Percentiles rank a stretch among this genome's conserved stretches.
phyloP scores from a whole-genome alignment of 2,329 filamentous ascomycete species.

The Aspergillus ochraceus region DNA sequence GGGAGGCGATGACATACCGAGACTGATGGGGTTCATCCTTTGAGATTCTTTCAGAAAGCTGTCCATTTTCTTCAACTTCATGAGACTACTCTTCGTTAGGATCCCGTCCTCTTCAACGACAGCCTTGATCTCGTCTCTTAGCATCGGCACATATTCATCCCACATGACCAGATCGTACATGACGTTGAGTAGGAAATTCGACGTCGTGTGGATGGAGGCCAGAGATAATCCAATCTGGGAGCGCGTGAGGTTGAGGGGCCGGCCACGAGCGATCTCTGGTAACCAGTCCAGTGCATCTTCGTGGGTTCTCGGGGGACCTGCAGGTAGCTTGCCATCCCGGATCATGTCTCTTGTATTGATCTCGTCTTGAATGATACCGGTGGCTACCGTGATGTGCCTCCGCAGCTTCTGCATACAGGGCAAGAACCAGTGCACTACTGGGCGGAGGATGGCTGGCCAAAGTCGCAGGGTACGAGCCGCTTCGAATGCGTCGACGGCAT shows the following conservation, averaged over 20 bases:
- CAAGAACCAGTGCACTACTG: constrained; percentile 48
- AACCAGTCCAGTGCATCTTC: constrained; percentile 33
- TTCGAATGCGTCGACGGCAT: constrained; percentile 20
- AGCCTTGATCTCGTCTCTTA: constrained; percentile 53
- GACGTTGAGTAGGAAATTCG: constrained; percentile 44
- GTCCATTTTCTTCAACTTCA: constrained; percentile 36
- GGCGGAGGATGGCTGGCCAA: constrained; percentile 43
- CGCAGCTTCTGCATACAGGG: constrained; percentile 44
- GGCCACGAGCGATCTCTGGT: constrained; percentile 15
- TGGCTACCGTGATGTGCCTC: constrained; percentile 38
- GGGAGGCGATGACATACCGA: constrained; percentile 18
- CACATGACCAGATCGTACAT: constrained; percentile 55
- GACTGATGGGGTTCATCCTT: constrained; percentile 26
- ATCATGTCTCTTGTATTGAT: constrained; percentile 24
- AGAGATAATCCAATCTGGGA: constrained; percentile 30
- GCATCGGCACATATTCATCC: constrained; percentile 52
- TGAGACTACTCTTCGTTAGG: constrained; percentile 31
- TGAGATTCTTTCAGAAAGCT: constrained; percentile 38
- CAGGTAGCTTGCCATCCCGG: constrained; percentile 19
- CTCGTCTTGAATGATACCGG: constrained; percentile 33
- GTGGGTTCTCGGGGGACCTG: constrained; percentile 16
- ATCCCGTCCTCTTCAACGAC: constrained; percentile 45
- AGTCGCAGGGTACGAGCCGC: constrained; percentile 42
- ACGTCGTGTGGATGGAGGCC: constrained; percentile 37
- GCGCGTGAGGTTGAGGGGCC: constrained; percentile 16